A percentile compares a stretch with the other conserved stretches of the same genome.
These are phyloP conservation scores for Capsella rubella DNA, from an alignment of 441 rosid genomes.

Conservation along the genomic window DNA sequence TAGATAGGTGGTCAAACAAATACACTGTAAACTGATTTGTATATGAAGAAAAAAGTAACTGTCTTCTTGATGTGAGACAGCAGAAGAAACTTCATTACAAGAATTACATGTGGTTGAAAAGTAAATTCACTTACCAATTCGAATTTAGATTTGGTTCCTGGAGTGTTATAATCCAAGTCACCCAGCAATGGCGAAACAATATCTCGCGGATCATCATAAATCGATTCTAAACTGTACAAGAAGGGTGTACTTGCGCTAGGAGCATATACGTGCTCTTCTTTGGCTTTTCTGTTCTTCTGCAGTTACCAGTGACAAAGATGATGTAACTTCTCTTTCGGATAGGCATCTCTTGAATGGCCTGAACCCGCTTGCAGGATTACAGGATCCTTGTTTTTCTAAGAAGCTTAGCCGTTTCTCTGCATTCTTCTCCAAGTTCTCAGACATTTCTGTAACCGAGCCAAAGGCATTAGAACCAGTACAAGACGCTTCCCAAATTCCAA, in stretches of 20 bases:
- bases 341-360: conserved; percentile 76
- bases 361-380: conserved; percentile 48
- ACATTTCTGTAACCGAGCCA: conserved; percentile 45
- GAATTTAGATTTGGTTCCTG: neutral
- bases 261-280: conserved; percentile 62
- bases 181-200: neutral
- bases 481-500: conserved; percentile 54
- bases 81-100: conserved; percentile 24
- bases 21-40: neutral
- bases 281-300: conserved; percentile 51
- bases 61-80: conserved; percentile 16
- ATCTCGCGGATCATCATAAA: conserved; percentile 1
- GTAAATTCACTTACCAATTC: neutral
- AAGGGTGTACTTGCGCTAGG: conserved; percentile 30
- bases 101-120: neutral
- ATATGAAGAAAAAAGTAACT: conserved; percentile 11
- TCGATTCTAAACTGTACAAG: conserved; percentile 15
- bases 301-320: conserved; percentile 39
- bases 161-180: conserved; percentile 3
- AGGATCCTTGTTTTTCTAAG: conserved; percentile 27
- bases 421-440: conserved; percentile 49
- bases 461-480: conserved; percentile 46
- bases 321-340: conserved; percentile 56
- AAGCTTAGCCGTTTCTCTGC: conserved; percentile 37
- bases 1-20: neutral